Conservation (phyloP, 2,329 filamentous ascomycete species). For the Ambrosiella xylebori region DNA sequence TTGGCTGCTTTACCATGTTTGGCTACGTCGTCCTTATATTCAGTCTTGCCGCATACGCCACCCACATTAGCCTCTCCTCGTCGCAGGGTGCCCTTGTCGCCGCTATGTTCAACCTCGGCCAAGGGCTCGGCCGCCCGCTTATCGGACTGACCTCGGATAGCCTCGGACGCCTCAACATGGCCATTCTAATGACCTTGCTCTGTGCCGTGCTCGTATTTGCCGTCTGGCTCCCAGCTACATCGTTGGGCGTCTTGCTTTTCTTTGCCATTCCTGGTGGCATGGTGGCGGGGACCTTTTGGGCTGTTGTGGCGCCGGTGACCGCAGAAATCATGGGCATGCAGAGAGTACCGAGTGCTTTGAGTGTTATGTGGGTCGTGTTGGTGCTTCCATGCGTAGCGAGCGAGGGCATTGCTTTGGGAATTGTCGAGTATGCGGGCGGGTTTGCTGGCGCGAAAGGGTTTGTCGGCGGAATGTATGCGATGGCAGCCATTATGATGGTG, state of each 20-base stretch:
- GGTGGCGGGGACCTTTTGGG: slow-evolving; percentile 56
- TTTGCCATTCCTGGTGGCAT: slow-evolving; percentile 54
- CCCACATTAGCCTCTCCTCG: slow-evolving; percentile 46
- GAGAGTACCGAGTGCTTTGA: slow-evolving; percentile 49
- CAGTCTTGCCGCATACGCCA: slow-evolving; percentile 56
- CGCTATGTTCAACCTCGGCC: slow-evolving; percentile 54
- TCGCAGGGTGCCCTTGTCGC: slow-evolving; percentile 53
- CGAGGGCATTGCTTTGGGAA: slow-evolving; percentile 44
- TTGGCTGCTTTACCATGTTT: slow-evolving; percentile 54
- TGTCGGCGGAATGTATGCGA: slow-evolving; percentile 42
- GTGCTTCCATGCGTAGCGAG: slow-evolving; percentile 54
- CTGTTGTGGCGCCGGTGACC: slow-evolving; percentile 49
- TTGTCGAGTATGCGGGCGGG: slow-evolving; percentile 27
- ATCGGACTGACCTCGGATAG: slow-evolving; percentile 57
- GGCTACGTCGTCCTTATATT: slow-evolving; percentile 65
- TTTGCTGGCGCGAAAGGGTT: slow-evolving; percentile 41
- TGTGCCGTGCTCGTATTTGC: slow-evolving; percentile 48
- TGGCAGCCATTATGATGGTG: slow-evolving; percentile 22
- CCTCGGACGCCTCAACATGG: slow-evolving; percentile 58
- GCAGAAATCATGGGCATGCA: slow-evolving; percentile 59
- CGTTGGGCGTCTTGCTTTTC: slow-evolving; percentile 50
- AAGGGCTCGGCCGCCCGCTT: slow-evolving; percentile 50
- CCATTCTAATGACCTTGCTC: slow-evolving; percentile 44
- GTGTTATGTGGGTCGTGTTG: slow-evolving; percentile 54
- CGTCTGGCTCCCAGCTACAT: slow-evolving; percentile 53